Base-by-base conservation (phyloP, 352 stramenopile species). In the Phytophthora cryptogea region DNA sequence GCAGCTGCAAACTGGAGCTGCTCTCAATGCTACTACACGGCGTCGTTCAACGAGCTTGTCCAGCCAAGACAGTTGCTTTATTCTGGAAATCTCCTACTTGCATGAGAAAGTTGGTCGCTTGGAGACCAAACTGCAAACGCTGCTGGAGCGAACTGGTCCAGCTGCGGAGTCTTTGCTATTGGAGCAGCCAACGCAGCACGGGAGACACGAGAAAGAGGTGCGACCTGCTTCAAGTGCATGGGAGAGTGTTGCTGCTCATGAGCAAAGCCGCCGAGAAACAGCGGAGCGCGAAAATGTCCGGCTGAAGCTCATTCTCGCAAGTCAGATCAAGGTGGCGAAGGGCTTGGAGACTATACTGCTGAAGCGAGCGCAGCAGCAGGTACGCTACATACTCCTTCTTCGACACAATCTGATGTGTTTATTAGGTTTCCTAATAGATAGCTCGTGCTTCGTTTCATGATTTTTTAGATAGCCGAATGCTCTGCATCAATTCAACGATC, bases 241-340 rank as follows among this genome's bases (percentile, higher is more conserved):
- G 68, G 27, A 57, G 23, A 32, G 53, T 2, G 13, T 63, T 30
- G 68, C 68, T 17, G 14, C 10, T 33, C 54, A 54, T 14, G 45
- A 63, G 40, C 37, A 32, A 40, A 52, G 13, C 2, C 6, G 47
- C 49, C 39, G 55, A 26, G 52, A 64, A 26, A 14, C 63, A 30
- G 48, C 68, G 11, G 59, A 80, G 33, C 66, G 45, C 6, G 68
- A 80, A 28, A 77, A 72, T 46, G 49, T 66, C 2, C 55, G 53
- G 8, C 49, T 80, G 3, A 78, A 73, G 26, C 45, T 66, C 4
- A 27, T 81, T 63, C 53, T 88, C 5, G 60, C 73, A 40, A 68
- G 72, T 31, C 78, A 85, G 46, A 72, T 85, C 47, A 72, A 76
- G 45, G 54, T 82, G 17, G 66, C 66, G 28, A 81, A 70, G 41